Conservation (phyloP, 176 grass and related monocot genomes). For the Bromus sterilis region DNA sequence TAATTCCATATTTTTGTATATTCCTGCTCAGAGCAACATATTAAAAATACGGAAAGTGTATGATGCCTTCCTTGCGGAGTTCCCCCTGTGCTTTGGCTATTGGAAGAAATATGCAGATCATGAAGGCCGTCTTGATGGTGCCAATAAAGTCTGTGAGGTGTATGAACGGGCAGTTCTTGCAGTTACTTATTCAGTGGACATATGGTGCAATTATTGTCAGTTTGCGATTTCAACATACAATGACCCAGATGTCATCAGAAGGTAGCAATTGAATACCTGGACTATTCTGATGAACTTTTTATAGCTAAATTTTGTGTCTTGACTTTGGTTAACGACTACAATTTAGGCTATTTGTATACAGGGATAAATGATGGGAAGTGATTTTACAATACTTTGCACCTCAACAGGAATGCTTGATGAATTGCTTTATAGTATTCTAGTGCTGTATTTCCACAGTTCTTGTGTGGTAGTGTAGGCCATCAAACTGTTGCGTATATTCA, state of each 20-base stretch:
- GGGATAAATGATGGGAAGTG: constrained; percentile 19
- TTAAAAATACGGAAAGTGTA: constrained; percentile 88
- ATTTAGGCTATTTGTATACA: constrained; percentile 2
- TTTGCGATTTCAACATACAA: constrained; percentile 94
- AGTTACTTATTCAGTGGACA: constrained; percentile 98
- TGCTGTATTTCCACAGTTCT: neutral
- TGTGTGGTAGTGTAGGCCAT: neutral
- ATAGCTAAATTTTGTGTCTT: neutral
- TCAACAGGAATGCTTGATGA: neutral
- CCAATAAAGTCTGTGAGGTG: constrained; percentile 76
- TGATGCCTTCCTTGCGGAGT: constrained; percentile 83
- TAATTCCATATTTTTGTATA: neutral
- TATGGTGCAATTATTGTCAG: constrained; percentile 88
- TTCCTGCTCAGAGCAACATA: constrained; percentile 53
- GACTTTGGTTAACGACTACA: constrained; percentile 9
- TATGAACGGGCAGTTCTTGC: constrained; percentile 95
- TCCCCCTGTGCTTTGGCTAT: constrained; percentile 95
- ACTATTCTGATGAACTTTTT: neutral
- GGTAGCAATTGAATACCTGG: constrained; percentile 33
- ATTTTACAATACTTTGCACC: neutral
- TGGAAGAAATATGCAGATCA: constrained; percentile 99
- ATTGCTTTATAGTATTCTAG: neutral
- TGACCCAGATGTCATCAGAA: constrained; percentile 83
- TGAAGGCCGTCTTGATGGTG: constrained; percentile 65
- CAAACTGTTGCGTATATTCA: neutral